Evolutionary conservation across 164 flowering plant genomes (phyloP), one percentile per base, ranked within the genome.

Genomic region (Vitis rotundifolia): DNA sequence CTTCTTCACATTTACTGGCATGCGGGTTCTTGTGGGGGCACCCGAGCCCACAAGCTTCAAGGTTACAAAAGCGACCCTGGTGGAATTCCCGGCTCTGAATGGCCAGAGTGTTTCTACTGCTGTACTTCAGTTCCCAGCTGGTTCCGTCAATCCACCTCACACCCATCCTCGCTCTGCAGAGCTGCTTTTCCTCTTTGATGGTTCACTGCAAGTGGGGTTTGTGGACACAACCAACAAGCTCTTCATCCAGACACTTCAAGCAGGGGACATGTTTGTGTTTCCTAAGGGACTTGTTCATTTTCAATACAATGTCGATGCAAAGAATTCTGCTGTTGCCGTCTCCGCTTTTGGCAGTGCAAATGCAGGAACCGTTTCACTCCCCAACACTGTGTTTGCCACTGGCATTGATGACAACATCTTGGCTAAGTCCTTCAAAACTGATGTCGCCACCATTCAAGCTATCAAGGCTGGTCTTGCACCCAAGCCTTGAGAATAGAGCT

Each of bases 121-220:
- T 9, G 73, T 74, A 10, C 72, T 78, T 52, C 68, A 68, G 13
- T 78, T 9, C 57, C 75, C 78, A 3, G 48, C 59, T 11, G 73
- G 58, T 8, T 13, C 67, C 7, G 9, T 47, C 52, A 78, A 78
- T 64, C 78, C 81, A 1, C 81, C 75, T 2, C 81, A 78, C 73
- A 68, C 67, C 3, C 81, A 71, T 49, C 81, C 75, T 50, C 74
- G 80, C 55, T 61, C 80, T 2, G 74, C 80, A 0, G 81, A 74
- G 75, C 78, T 78, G 10, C 73, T 78, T 31, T 61, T 74, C 68
- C 65, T 71, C 3, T 13, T 63, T 3, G 18, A 22, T 1, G 81
- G 80, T 1, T 3, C 44, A 51, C 73, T 78, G 7, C 26, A 74
- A 53, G 81, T 74, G 2, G 81, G 78, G 1, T 71, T 74, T 14